Conservation (phyloP, 2,329 filamentous ascomycete species). For the Ciborinia camelliae region DNA sequence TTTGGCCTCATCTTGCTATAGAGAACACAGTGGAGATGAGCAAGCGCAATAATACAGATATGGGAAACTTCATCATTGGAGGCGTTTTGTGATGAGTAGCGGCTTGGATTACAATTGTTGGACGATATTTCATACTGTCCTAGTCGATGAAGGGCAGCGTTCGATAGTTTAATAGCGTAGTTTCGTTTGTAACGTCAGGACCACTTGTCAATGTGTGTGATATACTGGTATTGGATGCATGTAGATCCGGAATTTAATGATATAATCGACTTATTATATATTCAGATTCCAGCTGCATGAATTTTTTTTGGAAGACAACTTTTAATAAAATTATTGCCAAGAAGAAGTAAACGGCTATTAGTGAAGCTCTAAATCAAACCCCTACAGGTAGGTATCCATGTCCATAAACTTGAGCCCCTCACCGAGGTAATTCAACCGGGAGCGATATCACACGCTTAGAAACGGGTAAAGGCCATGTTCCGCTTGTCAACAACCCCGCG, state of each 20-base stretch:
- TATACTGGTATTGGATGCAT: conserved; percentile 2
- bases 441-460: conserved; percentile 4
- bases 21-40: background rate
- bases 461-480: conserved; percentile 11
- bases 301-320: too few relatives aligned
- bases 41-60: background rate
- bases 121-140: conserved; percentile 3
- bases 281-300: background rate
- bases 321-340: background rate
- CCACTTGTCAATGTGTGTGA: conserved; percentile 13
- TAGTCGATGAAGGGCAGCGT: background rate
- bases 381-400: too few relatives aligned
- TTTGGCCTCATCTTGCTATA: background rate
- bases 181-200: conserved; percentile 8
- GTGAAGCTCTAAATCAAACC: background rate
- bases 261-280: background rate
- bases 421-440: background rate
- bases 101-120: conserved; percentile 4
- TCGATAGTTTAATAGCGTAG: conserved; percentile 6
- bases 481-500: conserved; percentile 11
- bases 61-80: background rate
- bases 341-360: background rate
- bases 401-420: background rate
- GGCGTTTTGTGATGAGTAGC: background rate
- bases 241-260: background rate